Percentiles rank a stretch among this genome's conserved stretches.
Evolutionary conservation across 2,329 filamentous ascomycete species (phyloP).

Genomic region (Ophiognomonia clavigignenti-juglandacearum): DNA sequence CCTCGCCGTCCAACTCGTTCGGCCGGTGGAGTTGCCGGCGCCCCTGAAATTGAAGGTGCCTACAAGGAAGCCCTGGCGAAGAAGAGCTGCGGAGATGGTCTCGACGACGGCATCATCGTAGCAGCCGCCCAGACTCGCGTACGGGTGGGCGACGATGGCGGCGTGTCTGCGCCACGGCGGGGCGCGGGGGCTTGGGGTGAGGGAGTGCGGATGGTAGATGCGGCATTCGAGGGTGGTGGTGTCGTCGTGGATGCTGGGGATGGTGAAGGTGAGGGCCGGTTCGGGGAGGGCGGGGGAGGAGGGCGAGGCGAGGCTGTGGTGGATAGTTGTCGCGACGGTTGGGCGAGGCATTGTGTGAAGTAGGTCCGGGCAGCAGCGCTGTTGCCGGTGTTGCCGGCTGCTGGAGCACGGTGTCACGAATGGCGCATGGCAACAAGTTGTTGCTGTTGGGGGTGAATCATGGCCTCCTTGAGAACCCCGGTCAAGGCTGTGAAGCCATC

Average conservation of each 20-base stretch:
- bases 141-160: slow-evolving; percentile 80
- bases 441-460: no score
- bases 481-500: no score
- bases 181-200: slow-evolving; percentile 28
- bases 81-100: slow-evolving; percentile 57
- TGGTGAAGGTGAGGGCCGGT: slow-evolving; percentile 62
- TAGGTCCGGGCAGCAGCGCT: not conserved
- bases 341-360: not conserved
- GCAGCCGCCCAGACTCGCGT: slow-evolving; percentile 79
- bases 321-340: not conserved
- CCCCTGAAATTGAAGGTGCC: slow-evolving; percentile 94
- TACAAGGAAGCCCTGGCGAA: slow-evolving; percentile 70
- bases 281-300: slow-evolving; percentile 43
- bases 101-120: slow-evolving; percentile 79
- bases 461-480: no score
- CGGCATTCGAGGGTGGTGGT: slow-evolving; percentile 72
- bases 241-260: slow-evolving; percentile 87
- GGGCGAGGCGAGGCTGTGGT: not conserved
- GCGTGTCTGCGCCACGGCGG: slow-evolving; percentile 43
- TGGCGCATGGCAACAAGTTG: not conserved
- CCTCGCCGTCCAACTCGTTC: slow-evolving; percentile 82
- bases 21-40: slow-evolving; percentile 66
- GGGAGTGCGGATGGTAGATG: slow-evolving; percentile 65
- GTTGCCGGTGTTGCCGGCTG: not conserved
- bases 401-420: no score